phyloP scores from a whole-genome alignment of 148 eudicot genomes.

The Polygonum aviculare region DNA sequence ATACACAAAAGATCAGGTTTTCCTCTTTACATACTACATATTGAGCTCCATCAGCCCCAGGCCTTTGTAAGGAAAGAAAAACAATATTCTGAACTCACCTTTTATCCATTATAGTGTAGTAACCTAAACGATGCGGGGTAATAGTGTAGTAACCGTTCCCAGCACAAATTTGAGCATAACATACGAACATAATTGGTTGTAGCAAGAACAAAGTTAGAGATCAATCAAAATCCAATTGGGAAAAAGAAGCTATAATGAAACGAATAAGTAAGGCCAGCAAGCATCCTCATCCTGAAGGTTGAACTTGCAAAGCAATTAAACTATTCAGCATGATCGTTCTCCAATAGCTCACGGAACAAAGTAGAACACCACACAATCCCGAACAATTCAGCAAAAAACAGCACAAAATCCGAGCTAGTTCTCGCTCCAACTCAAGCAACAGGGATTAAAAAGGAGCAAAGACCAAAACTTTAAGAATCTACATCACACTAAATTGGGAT shows the following conservation, averaged over 20 bases:
- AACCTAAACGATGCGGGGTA: background rate
- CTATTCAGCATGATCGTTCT: background rate
- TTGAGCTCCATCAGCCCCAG: background rate
- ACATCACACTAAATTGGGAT: background rate
- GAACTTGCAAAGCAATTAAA: background rate
- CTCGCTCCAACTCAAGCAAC: background rate
- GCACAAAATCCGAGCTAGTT: background rate
- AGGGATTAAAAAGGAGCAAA: background rate
- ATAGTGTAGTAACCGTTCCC: background rate
- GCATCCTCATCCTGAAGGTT: background rate
- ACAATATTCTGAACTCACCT: background rate
- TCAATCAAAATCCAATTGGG: background rate
- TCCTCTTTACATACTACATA: background rate
- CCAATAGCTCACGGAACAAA: background rate
- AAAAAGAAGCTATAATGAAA: background rate
- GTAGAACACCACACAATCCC: no score
- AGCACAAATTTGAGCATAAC: background rate
- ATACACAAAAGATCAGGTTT: background rate
- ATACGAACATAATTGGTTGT: background rate
- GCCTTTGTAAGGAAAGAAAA: background rate
- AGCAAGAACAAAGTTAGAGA: background rate
- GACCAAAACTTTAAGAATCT: background rate
- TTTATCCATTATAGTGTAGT: no score
- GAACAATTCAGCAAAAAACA: no score
- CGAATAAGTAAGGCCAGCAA: background rate